Evolutionary conservation across 83 land plant genomes (phyloP).

Genomic region (Picea abies): DNA sequence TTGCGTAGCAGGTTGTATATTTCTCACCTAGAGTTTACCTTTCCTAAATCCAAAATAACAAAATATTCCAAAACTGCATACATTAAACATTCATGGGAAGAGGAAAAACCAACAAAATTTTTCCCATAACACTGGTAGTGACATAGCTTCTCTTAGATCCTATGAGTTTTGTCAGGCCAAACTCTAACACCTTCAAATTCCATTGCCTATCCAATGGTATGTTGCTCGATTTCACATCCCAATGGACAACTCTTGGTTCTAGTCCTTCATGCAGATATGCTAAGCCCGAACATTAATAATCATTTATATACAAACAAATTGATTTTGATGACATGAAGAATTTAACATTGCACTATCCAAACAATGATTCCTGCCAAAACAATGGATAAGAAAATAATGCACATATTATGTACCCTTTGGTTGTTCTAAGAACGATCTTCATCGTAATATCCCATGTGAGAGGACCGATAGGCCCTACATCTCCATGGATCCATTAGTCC

Average conservation of each 20-base stretch:
- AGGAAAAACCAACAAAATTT: conserved; percentile 52
- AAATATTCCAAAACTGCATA: not conserved
- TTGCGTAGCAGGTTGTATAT: too few species aligned
- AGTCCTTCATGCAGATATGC: conserved; percentile 76
- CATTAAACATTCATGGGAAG: not conserved
- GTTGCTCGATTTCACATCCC: conserved; percentile 73
- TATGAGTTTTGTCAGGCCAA: conserved; percentile 77
- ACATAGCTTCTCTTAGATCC: conserved; percentile 67
- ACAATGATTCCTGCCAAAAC: too few species aligned
- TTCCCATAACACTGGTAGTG: conserved; percentile 83
- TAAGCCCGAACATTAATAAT: conserved; percentile 29
- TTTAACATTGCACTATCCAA: not conserved
- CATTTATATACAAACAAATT: not conserved
- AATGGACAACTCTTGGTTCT: conserved; percentile 79
- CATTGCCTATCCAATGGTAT: conserved; percentile 69
- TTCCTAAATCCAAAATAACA: not conserved
- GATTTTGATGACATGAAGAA: not conserved
- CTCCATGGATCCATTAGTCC: conserved; percentile 81
- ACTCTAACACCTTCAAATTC: conserved; percentile 75
- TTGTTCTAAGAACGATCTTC: conserved; percentile 72
- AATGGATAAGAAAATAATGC: not conserved
- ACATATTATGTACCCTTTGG: conserved; percentile 52
- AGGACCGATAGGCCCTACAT: conserved; percentile 62
- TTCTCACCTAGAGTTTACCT: conserved; percentile 25
- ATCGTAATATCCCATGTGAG: conserved; percentile 82